phyloP scores from a whole-genome alignment of 768 basidiomycete genomes.

The Psilocybe cubensis region DNA sequence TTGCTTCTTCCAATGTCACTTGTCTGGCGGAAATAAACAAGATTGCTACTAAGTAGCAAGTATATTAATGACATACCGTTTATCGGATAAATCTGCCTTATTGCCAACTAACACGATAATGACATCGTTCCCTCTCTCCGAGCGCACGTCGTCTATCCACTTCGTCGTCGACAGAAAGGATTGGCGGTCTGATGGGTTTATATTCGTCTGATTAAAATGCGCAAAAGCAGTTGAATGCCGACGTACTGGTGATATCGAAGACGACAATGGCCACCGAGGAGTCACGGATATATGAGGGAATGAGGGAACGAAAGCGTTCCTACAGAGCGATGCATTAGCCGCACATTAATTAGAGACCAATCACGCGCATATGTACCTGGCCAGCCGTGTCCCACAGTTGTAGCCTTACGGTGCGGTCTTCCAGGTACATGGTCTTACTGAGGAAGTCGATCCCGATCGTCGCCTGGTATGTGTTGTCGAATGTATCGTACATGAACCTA shows the following conservation, averaged over 20 bases:
- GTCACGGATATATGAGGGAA: constrained; percentile 98
- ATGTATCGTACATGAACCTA: constrained; percentile 99
- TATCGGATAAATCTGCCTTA: constrained; percentile 98
- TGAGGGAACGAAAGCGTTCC: constrained; percentile 97
- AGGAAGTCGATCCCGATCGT: constrained; percentile 99
- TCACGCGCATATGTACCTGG: constrained; percentile 55
- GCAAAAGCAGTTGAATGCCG: neutral
- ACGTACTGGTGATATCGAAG: constrained; percentile 96
- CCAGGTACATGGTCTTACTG: constrained; percentile 99
- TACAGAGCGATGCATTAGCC: constrained; percentile 31
- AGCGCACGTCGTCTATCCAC: constrained; percentile 99
- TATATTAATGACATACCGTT: constrained; percentile 64
- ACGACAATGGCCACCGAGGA: constrained; percentile 99
- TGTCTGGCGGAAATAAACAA: constrained; percentile 58
- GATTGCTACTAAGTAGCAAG: neutral
- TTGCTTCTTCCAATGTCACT: constrained; percentile 98
- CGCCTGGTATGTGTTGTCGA: constrained; percentile 99
- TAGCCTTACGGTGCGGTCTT: constrained; percentile 95
- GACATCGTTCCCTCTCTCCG: constrained; percentile 96
- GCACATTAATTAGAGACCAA: neutral
- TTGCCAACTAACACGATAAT: constrained; percentile 99
- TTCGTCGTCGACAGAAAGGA: constrained; percentile 99
- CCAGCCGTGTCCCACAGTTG: constrained; percentile 99
- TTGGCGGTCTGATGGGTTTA: constrained; percentile 69
- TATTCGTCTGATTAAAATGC: neutral